Percentiles rank a stretch among this genome's conserved stretches.
Conservation (phyloP, 257 asterid species). For the Buddleja alternifolia region DNA sequence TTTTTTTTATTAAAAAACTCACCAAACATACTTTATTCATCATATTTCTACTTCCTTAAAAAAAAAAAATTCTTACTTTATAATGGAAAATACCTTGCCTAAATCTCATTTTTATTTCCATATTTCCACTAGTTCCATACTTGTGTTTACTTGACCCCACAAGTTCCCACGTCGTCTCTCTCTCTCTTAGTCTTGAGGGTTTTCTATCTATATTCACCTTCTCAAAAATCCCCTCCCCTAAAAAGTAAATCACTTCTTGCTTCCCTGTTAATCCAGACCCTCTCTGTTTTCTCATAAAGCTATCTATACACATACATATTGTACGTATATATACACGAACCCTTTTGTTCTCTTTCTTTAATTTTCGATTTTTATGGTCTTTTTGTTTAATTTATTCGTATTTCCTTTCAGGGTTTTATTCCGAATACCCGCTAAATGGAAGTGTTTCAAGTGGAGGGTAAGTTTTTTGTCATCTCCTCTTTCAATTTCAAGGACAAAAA, state of each 20-base stretch:
- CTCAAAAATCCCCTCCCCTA: slow-evolving; percentile 23
- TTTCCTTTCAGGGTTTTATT: slow-evolving; percentile 23
- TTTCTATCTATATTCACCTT: slow-evolving; percentile 29
- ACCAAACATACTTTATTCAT: too few species aligned
- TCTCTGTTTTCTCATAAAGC: not conserved
- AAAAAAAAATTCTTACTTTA: too few species aligned
- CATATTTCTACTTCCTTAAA: too few species aligned
- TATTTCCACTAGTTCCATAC: not conserved
- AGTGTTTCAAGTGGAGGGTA: slow-evolving; percentile 34
- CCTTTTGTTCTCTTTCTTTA: slow-evolving; percentile 11
- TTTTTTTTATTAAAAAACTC: too few species aligned
- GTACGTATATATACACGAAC: not conserved
- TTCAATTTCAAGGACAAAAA: not conserved
- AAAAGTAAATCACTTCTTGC: not conserved
- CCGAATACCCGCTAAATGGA: slow-evolving; percentile 23
- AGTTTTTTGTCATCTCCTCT: slow-evolving; percentile 19
- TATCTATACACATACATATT: not conserved
- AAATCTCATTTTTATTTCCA: not conserved
- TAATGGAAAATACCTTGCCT: not conserved
- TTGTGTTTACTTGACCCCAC: slow-evolving; percentile 18
- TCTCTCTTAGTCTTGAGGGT: slow-evolving; percentile 30
- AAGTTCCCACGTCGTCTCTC: slow-evolving; percentile 13
- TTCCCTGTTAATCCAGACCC: not conserved
- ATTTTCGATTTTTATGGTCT: not conserved
- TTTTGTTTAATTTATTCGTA: not conserved